phyloP scores from a whole-genome alignment of 345 rosid genomes.

The Erysimum cheiranthoides region DNA sequence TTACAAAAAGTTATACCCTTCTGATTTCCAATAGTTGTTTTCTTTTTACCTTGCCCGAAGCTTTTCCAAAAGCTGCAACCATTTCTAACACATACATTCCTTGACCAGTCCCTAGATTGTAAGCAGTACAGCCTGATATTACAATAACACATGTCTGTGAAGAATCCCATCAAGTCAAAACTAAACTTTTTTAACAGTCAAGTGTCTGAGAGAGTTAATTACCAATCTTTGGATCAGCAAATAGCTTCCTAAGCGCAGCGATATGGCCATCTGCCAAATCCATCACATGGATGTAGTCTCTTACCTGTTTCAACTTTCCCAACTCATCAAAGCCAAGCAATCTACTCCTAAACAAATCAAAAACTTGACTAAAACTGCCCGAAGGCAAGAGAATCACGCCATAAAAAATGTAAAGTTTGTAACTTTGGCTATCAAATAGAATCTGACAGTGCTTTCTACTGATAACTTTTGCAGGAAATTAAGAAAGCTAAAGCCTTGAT shows the following conservation, averaged over 20 bases:
- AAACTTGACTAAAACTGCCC: too few relatives aligned
- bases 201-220: conserved; percentile 3
- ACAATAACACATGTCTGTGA: conserved; percentile 29
- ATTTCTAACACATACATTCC: conserved; percentile 89
- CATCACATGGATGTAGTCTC: conserved; percentile 96
- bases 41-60: conserved; percentile 78
- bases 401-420: too few relatives aligned
- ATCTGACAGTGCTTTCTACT: too few relatives aligned
- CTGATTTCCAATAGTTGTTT: conserved; percentile 6
- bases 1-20: neutral
- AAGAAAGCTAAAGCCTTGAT: too few relatives aligned
- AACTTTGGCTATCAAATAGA: too few relatives aligned
- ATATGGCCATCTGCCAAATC: conserved; percentile 96
- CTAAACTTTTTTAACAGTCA: conserved; percentile 4
- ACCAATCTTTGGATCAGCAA: conserved; percentile 63
- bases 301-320: conserved; percentile 58
- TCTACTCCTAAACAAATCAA: too few relatives aligned
- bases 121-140: conserved; percentile 71
- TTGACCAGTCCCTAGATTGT: conserved; percentile 84
- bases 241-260: conserved; percentile 79
- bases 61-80: conserved; percentile 92
- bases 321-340: too few relatives aligned
- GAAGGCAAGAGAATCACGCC: too few relatives aligned
- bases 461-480: too few relatives aligned
- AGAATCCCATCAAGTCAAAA: neutral